Conservation (phyloP, 2,329 filamentous ascomycete genomes). For the Aaosphaeria pasadenensis region DNA sequence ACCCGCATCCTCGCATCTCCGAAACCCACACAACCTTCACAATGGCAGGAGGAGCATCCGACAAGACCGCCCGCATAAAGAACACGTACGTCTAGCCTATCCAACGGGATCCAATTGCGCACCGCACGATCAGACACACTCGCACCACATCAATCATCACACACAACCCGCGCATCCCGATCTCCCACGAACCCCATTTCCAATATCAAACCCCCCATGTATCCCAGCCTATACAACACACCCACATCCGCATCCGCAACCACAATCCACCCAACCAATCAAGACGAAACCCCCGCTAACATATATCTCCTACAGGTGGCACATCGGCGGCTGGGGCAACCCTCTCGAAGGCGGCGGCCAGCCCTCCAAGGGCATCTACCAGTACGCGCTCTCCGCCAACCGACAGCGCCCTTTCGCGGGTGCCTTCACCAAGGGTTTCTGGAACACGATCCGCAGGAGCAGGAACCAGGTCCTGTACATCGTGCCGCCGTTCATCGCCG, state of each 20-base stretch:
- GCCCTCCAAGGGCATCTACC: slow-evolving; percentile 59
- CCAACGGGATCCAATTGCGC: too few species aligned
- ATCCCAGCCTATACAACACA: neutral
- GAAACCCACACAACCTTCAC: neutral
- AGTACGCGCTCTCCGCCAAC: slow-evolving; percentile 80
- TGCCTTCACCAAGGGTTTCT: slow-evolving; percentile 68
- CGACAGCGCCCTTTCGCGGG: slow-evolving; percentile 86
- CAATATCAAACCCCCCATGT: neutral
- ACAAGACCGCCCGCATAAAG: neutral
- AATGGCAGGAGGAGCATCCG: slow-evolving; percentile 1
- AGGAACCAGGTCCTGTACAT: slow-evolving; percentile 86
- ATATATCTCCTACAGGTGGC: slow-evolving; percentile 19
- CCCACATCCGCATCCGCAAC: neutral
- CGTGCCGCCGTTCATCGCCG: slow-evolving; percentile 71
- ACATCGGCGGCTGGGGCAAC: slow-evolving; percentile 38
- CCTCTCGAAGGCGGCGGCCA: slow-evolving; percentile 37
- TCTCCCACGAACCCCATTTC: neutral
- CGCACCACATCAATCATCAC: too few species aligned
- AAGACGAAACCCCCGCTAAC: neutral
- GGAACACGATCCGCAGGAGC: slow-evolving; percentile 90
- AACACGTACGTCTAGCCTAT: neutral
- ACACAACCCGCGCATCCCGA: too few species aligned
- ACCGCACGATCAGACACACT: too few species aligned
- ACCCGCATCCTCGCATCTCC: neutral
- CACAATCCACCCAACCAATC: neutral